Percentiles rank a stretch among this genome's conserved stretches.
These are phyloP conservation scores for Gossypium raimondii DNA, from an alignment of 345 rosid species.

Conservation along the genomic window DNA sequence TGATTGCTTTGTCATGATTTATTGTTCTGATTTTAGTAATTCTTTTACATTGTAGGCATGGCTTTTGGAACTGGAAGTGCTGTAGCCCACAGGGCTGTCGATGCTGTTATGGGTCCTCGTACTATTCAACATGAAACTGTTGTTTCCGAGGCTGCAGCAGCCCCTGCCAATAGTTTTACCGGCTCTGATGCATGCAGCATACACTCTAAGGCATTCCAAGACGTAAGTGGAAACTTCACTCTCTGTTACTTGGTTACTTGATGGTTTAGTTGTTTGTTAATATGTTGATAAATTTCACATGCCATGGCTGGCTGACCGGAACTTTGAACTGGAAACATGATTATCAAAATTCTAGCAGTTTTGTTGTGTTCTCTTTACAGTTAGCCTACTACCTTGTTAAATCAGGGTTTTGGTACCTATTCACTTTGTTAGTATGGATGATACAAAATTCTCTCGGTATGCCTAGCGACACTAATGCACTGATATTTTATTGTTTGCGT, in stretches of 20 bases:
- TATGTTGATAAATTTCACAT: neutral
- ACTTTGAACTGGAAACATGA: neutral
- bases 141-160: constrained; percentile 43
- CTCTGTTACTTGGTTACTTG: neutral
- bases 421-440: too few relatives aligned
- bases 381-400: neutral
- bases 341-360: neutral
- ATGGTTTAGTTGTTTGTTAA: neutral
- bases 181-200: constrained; percentile 64
- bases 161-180: constrained; percentile 31
- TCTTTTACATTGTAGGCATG: constrained; percentile 46
- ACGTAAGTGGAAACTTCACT: constrained; percentile 38
- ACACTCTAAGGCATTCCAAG: constrained; percentile 91
- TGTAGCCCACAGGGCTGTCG: constrained; percentile 89
- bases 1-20: neutral
- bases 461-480: neutral
- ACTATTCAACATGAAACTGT: constrained; percentile 78
- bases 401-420: neutral
- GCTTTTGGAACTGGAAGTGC: constrained; percentile 98
- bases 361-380: neutral
- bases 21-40: neutral
- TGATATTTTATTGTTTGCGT: neutral
- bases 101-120: constrained; percentile 90
- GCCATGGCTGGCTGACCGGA: neutral
- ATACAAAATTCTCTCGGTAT: too few relatives aligned